Evolutionary conservation across 495 filamentous ascomycete species (phyloP).

Genomic region (Penicillium coffeae): DNA sequence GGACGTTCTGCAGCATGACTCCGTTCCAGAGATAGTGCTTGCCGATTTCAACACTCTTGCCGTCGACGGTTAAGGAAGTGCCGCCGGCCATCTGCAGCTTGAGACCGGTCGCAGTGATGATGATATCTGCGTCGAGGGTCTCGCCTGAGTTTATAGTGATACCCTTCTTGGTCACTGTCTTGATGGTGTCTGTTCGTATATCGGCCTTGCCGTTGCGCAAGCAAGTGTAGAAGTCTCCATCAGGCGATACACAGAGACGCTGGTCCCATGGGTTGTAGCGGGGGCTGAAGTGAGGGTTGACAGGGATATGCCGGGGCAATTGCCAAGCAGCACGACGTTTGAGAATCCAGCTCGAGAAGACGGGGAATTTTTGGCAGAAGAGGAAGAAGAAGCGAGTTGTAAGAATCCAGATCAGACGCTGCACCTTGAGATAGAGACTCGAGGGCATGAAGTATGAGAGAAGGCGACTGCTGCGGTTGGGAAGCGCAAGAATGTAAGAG

Average conservation of each 20-base stretch:
- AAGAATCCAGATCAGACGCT: constrained; percentile 45
- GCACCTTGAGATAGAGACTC: constrained; percentile 30
- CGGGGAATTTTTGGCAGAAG: constrained; percentile 56
- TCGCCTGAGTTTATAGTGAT: constrained; percentile 57
- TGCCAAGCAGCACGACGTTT: constrained; percentile 33
- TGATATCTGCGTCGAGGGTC: constrained; percentile 61
- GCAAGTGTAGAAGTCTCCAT: constrained; percentile 67
- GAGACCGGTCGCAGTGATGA: constrained; percentile 73
- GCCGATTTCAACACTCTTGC: constrained; percentile 40
- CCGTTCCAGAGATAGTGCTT: constrained; percentile 56
- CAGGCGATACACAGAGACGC: constrained; percentile 65
- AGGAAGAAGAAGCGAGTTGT: constrained; percentile 45
- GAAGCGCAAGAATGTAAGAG: constrained; percentile 54
- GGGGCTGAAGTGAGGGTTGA: constrained; percentile 68
- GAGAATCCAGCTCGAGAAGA: constrained; percentile 44
- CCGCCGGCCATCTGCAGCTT: constrained; percentile 52
- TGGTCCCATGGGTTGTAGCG: constrained; percentile 71
- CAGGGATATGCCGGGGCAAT: constrained; percentile 52
- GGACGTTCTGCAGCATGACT: constrained; percentile 56
- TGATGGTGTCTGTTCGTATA: constrained; percentile 66
- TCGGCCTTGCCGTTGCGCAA: constrained; percentile 54
- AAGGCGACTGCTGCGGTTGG: constrained; percentile 29
- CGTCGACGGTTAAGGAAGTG: constrained; percentile 51
- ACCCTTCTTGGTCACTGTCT: constrained; percentile 54
- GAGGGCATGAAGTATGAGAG: constrained; percentile 39